Evolutionary conservation across 352 stramenopile species (phyloP), one percentile per base, ranked within the genome.

Genomic region (Elongisporangium undulatum): DNA sequence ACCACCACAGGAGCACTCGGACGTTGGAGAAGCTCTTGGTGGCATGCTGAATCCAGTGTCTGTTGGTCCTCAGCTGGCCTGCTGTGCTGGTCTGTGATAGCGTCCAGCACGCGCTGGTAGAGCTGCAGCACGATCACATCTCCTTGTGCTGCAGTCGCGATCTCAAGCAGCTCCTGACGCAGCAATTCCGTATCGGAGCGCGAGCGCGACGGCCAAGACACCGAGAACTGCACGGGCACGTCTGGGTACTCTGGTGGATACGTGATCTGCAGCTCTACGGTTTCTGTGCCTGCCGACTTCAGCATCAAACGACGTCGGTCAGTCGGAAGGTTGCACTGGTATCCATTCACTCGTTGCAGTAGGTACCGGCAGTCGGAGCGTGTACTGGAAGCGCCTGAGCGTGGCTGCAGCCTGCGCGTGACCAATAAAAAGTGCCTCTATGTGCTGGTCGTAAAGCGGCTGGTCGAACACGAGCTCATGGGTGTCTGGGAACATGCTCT

Each of bases 21-120:
- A 53, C 13, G 49, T 16, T 23, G 52, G 19, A 29, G 21, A 38
- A 51, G 4, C 17, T 34, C 13, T 22, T 0, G 53, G 12, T 7
- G 2, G 29, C 9, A 41, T 41, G 29, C 1, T 9, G 29, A 41
- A 6, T 41, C 29, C 5, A 41, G 4, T 41, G 29, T 52, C 16
- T 29, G 49, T 50, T 49, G 20, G 5, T 56, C 19, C 17, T 63
- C 50, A 10, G 53, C 7, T 24, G 3, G 49, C 7, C 48, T 39
- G 10, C 19, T 39, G 53, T 56, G 51, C 17, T 64, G 48, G 54
- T 85, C 57, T 15, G 67, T 64, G 22, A 93, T 58, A n/a, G 75
- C 69, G 0, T 85, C 75, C 19, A 72, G 59, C 74, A 89, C 86
- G 20, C 74, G 63, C 59, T 90, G 79, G 59, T 90, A 90, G 29